Evolutionary conservation across 148 eudicot genomes (phyloP).

Genomic region (Vaccinium vitisidaea): DNA sequence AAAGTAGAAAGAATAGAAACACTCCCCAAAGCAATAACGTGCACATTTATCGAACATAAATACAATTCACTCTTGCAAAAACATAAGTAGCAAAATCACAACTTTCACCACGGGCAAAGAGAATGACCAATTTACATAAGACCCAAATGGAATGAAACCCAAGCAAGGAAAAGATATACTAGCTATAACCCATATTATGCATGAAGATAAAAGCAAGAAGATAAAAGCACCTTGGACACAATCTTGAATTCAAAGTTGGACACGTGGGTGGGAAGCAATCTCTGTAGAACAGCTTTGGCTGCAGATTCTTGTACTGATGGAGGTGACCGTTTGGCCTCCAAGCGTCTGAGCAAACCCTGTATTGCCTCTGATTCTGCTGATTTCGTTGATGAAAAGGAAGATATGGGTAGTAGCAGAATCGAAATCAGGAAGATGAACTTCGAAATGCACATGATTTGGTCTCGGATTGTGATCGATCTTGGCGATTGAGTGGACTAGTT

Average conservation of each 20-base stretch:
- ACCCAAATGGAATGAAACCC: background rate
- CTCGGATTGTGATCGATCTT: background rate
- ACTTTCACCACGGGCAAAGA: background rate
- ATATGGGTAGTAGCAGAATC: slow-evolving; percentile 24
- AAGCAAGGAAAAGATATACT: background rate
- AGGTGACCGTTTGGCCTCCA: slow-evolving; percentile 50
- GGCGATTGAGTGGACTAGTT: background rate
- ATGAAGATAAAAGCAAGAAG: background rate
- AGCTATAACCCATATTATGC: background rate
- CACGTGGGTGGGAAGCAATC: slow-evolving; percentile 70
- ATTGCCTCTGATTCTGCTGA: slow-evolving; percentile 39
- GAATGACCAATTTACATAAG: background rate
- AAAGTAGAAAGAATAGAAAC: background rate
- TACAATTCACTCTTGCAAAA: background rate
- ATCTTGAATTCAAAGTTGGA: slow-evolving; percentile 66
- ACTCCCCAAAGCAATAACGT: background rate
- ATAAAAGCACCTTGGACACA: slow-evolving; percentile 49
- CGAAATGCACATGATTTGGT: background rate
- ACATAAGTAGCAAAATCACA: background rate
- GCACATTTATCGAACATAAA: background rate
- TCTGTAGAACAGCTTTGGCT: slow-evolving; percentile 60
- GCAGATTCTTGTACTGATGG: slow-evolving; percentile 61
- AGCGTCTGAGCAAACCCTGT: slow-evolving; percentile 36
- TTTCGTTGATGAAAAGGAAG: slow-evolving; percentile 18
- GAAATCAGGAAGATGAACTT: slow-evolving; percentile 19